A percentile compares a stretch with the other conserved stretches of the same genome.
Evolutionary conservation across 768 basidiomycete species (phyloP).

Genomic region (Pisolithus microcarpus): DNA sequence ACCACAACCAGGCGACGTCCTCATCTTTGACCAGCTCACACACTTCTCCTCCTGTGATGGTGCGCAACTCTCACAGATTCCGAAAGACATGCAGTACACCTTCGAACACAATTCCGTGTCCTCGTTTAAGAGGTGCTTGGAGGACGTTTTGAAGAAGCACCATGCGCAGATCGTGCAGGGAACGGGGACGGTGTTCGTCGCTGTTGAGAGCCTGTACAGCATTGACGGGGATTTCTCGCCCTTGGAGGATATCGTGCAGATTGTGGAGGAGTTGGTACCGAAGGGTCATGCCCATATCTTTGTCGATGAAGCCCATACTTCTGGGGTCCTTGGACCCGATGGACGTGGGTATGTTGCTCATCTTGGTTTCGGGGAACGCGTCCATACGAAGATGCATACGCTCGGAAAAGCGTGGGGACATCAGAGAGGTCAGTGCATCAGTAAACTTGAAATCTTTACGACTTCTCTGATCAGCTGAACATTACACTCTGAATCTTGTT

Average conservation of each 20-base stretch:
- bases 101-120: constrained; percentile 44
- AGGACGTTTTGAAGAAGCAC: constrained; percentile 16
- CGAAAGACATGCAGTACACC: constrained; percentile 12
- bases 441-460: background rate
- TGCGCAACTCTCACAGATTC: constrained; percentile 33
- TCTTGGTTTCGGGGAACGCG: constrained; percentile 36
- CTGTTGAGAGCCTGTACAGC: constrained; percentile 50
- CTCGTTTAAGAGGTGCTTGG: constrained; percentile 26
- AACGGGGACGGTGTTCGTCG: constrained; percentile 35
- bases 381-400: constrained; percentile 43
- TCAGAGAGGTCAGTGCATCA: constrained; percentile 7
- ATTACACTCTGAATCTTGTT: too few species aligned
- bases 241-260: constrained; percentile 33
- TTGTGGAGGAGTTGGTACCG: constrained; percentile 33
- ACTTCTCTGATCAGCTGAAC: background rate
- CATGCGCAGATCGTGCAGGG: constrained; percentile 18
- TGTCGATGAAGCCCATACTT: constrained; percentile 54
- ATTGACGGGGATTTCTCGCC: constrained; percentile 57
- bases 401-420: constrained; percentile 40
- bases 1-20: constrained; percentile 38
- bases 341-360: constrained; percentile 38
- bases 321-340: constrained; percentile 41
- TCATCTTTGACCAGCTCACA: constrained; percentile 47
- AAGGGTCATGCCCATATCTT: constrained; percentile 36
- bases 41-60: constrained; percentile 50